phyloP scores from a whole-genome alignment of 1,284 basidiomycete species.

The Peniophora sp. region DNA sequence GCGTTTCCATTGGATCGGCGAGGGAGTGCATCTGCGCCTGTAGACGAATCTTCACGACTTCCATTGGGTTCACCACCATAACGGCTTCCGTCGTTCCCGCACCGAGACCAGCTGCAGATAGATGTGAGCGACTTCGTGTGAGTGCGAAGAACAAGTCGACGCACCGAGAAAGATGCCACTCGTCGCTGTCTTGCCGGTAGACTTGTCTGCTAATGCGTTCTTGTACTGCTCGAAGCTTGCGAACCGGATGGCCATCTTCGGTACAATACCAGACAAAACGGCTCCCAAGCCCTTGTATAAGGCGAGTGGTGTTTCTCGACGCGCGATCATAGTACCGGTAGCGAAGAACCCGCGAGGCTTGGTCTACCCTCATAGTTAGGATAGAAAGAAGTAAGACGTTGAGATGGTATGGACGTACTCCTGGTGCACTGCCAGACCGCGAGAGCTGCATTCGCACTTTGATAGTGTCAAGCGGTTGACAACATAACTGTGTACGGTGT shows the following conservation, averaged over 20 bases:
- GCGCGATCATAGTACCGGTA: conserved; percentile 85
- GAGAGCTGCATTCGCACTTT: conserved; percentile 99
- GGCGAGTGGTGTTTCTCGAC: conserved; percentile 89
- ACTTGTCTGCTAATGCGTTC: conserved; percentile 65
- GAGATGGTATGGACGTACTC: conserved; percentile 48
- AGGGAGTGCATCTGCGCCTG: conserved; percentile 98
- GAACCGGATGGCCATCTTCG: conserved; percentile 99
- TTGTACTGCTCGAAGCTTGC: conserved; percentile 98
- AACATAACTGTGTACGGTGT: conserved; percentile 43
- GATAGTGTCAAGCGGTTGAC: conserved; percentile 91
- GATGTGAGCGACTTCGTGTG: conserved; percentile 10
- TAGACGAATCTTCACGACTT: conserved; percentile 97
- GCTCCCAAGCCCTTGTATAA: conserved; percentile 98
- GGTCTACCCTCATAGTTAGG: conserved; percentile 40
- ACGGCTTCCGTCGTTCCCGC: conserved; percentile 95
- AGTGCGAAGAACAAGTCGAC: too few relatives aligned
- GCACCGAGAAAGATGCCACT: conserved; percentile 75
- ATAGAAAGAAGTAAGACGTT: neutral
- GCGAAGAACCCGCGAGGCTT: conserved; percentile 92
- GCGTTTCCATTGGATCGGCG: conserved; percentile 90
- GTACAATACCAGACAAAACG: conserved; percentile 95
- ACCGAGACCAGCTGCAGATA: conserved; percentile 72
- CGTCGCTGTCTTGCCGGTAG: conserved; percentile 71
- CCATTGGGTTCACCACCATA: conserved; percentile 96
- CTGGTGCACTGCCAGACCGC: conserved; percentile 65